Evolutionary conservation across 1,139 yeast genomes (phyloP), one percentile per base, ranked within the genome.

Genomic region (Geotrichum aggregatum): DNA sequence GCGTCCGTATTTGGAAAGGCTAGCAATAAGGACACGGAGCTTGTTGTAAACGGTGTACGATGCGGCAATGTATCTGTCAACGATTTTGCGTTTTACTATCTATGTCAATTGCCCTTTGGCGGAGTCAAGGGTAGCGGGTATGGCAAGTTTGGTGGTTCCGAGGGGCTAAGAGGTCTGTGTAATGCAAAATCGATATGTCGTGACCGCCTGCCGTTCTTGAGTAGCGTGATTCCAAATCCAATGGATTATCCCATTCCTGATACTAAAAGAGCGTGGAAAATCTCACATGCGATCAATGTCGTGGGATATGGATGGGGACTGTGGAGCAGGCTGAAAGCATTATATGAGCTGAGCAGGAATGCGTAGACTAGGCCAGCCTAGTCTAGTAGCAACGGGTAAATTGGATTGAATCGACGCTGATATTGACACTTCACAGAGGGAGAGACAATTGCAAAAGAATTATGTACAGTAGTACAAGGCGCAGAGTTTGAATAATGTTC

Each of bases 131-230:
- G 91, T 48, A 86, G 96, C 7, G 98, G 98, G 0, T 92, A 88
- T 64, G 98, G 98, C 52, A 91, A 89, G 66, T 92, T 92, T 72
- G 96, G 96, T 28, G 98, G 98, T 38, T 95, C 85, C 66, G 98
- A 92, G 74, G 98, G 98, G 1, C 74, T 92, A 36, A 79, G 88
- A 42, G 98, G 96, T 0, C 74, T 92, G 44, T 91, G 98, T 66
- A 76, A 82, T 54, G 86, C 88, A 52, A 92, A 92, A 66, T 82
- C 94, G 43, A 79, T 92, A 3, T 89, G 96, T 54, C 84, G 80
- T 75, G 98, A 92, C 69, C 82, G 80, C 59, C 79, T 85, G 38
- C 80, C 92, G 30, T 80, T 87, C 59, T 76, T 92, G 16, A 61
- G 65, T 26, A 83, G 92, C 4, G 86, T 95, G 1, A 89, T 92